Conservation (phyloP, 108 stramenopile species). For the Ochromonas danica region DNA sequence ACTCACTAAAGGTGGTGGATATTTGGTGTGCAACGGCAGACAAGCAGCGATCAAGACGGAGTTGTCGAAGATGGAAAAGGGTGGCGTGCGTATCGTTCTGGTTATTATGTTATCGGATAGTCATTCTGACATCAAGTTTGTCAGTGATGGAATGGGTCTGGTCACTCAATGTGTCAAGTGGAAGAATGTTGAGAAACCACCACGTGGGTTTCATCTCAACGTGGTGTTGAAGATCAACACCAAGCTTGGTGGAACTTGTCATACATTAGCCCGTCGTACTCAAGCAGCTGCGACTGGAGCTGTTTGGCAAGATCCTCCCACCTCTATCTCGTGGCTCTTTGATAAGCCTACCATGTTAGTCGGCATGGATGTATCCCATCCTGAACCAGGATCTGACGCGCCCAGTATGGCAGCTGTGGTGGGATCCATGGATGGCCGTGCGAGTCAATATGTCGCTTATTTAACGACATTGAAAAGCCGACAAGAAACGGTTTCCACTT, state of each 20-base stretch:
- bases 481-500: neutral
- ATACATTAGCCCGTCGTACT: neutral
- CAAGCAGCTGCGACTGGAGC: neutral
- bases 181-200: slow-evolving; percentile 15
- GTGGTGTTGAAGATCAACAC: slow-evolving; percentile 33
- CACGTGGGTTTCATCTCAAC: neutral
- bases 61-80: neutral
- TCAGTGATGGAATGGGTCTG: slow-evolving; percentile 1
- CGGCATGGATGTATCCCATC: slow-evolving; percentile 33
- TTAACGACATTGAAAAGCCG: neutral
- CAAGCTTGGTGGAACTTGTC: slow-evolving; percentile 28
- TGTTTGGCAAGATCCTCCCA: slow-evolving; percentile 6
- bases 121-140: slow-evolving; percentile 1
- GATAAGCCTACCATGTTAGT: slow-evolving; percentile 29
- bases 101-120: neutral
- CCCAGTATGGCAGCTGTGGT: slow-evolving; percentile 26
- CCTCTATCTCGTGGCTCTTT: slow-evolving; percentile 27
- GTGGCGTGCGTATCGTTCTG: neutral
- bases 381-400: neutral
- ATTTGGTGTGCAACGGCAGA: neutral
- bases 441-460: slow-evolving; percentile 29
- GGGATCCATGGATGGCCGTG: slow-evolving; percentile 24
- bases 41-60: neutral
- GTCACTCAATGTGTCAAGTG: slow-evolving; percentile 24
- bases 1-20: neutral